These are phyloP conservation scores for Melocanna baccifera DNA, from an alignment of 176 grass and related monocot species.

Conservation along the genomic window DNA sequence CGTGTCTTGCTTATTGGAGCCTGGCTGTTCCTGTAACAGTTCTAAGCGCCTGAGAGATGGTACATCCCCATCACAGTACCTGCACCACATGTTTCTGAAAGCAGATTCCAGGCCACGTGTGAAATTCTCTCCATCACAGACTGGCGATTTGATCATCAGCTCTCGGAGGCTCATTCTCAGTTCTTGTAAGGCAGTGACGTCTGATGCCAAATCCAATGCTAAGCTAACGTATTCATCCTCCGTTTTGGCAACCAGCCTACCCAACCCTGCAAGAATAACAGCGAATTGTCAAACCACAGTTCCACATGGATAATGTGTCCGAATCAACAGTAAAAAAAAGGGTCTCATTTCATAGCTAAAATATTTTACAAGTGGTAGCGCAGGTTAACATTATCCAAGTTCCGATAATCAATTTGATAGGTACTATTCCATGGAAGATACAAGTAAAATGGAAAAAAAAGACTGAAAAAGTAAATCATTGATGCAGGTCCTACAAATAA, in stretches of 20 bases:
- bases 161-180: slow-evolving; percentile 77
- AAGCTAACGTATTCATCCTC: slow-evolving; percentile 64
- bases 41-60: slow-evolving; percentile 66
- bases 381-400: neutral
- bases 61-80: slow-evolving; percentile 67
- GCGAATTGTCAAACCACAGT: neutral
- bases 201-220: slow-evolving; percentile 77
- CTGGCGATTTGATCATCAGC: slow-evolving; percentile 75
- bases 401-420: neutral
- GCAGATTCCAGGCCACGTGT: slow-evolving; percentile 74
- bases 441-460: neutral
- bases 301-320: neutral
- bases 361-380: neutral
- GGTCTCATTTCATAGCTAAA: neutral
- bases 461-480: neutral
- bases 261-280: slow-evolving; percentile 48
- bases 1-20: slow-evolving; percentile 33
- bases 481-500: slow-evolving; percentile 3
- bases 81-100: slow-evolving; percentile 87
- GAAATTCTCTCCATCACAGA: slow-evolving; percentile 82
- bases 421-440: neutral
- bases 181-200: slow-evolving; percentile 69
- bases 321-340: neutral
- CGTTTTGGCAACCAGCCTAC: slow-evolving; percentile 58
- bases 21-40: slow-evolving; percentile 38